A percentile compares a stretch with the other conserved stretches of the same genome.
These are phyloP conservation scores for Sclerotinia trifoliorum DNA, from an alignment of 2,329 filamentous ascomycete genomes.

Conservation along the genomic window DNA sequence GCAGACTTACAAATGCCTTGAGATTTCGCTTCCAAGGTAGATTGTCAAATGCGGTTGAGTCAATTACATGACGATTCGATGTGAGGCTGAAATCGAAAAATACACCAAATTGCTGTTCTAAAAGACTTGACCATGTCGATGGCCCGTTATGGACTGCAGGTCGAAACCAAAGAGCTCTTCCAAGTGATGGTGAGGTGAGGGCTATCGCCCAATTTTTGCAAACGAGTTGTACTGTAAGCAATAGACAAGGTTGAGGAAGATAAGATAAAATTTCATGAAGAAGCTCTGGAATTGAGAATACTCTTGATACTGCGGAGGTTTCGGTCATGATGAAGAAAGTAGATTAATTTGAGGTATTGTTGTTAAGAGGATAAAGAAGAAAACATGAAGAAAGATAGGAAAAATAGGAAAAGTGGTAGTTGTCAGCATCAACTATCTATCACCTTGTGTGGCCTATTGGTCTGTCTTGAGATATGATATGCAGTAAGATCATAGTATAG, in stretches of 20 bases:
- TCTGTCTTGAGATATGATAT: not conserved
- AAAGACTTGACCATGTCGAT: conserved; percentile 14
- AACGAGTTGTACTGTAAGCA: not conserved
- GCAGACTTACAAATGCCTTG: conserved; percentile 15
- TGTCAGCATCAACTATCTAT: not conserved
- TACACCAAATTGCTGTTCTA: conserved; percentile 11
- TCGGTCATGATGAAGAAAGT: conserved; percentile 1
- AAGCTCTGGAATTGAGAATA: conserved; percentile 20
- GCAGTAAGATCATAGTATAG: not conserved
- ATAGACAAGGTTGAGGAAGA: conserved; percentile 18
- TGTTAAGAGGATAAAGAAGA: not conserved
- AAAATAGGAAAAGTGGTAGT: not conserved
- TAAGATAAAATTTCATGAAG: conserved; percentile 14
- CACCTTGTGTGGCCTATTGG: no score
- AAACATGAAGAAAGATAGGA: not conserved
- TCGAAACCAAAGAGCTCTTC: conserved; percentile 16
- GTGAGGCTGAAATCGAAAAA: conserved; percentile 10
- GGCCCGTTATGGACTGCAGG: not conserved
- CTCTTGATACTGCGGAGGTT: conserved; percentile 7
- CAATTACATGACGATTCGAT: not conserved
- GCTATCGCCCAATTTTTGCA: conserved; percentile 15
- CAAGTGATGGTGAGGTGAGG: conserved; percentile 14
- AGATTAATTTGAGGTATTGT: not conserved
- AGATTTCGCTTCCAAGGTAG: conserved; percentile 16
- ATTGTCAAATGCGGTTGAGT: not conserved